phyloP scores from a whole-genome alignment of 208 protist genomes.

The Leishmania guyanensis region DNA sequence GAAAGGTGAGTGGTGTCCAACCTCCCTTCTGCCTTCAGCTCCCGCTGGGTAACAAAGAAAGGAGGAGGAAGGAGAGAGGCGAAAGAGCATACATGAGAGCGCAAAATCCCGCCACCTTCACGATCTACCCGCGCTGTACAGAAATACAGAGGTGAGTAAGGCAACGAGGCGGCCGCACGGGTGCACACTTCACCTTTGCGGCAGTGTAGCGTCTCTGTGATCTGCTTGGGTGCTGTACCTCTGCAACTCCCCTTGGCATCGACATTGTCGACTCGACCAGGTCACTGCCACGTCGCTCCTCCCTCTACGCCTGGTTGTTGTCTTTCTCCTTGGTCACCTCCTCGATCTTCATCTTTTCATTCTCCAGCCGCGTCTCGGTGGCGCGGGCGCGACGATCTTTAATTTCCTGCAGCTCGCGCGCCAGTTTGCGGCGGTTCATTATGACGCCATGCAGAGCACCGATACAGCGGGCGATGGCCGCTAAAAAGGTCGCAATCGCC shows the following conservation, averaged over 20 bases:
- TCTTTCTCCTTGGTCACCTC: slow-evolving; percentile 46
- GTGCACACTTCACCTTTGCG: background rate
- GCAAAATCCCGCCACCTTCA: background rate
- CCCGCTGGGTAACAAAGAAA: background rate
- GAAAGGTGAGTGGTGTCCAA: background rate
- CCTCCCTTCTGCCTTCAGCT: background rate
- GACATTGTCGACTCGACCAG: background rate
- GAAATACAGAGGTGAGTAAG: background rate
- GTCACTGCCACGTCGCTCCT: no score
- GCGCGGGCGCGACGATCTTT: slow-evolving; percentile 58
- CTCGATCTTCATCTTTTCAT: slow-evolving; percentile 62
- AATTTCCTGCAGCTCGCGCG: slow-evolving; percentile 75
- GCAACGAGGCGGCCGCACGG: background rate
- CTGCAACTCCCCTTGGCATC: background rate
- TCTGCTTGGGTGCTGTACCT: background rate
- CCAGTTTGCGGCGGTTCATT: slow-evolving; percentile 78
- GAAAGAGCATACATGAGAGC: background rate
- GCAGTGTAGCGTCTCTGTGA: background rate
- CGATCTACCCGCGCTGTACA: background rate
- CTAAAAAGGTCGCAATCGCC: slow-evolving; percentile 86
- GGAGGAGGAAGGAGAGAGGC: background rate
- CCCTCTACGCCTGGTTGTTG: slow-evolving; percentile 10
- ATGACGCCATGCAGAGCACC: slow-evolving; percentile 85
- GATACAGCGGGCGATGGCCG: slow-evolving; percentile 80
- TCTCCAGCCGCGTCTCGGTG: slow-evolving; percentile 59